Conservation (phyloP, 116 monocot genomes). For the Dioscorea cayenensis region DNA sequence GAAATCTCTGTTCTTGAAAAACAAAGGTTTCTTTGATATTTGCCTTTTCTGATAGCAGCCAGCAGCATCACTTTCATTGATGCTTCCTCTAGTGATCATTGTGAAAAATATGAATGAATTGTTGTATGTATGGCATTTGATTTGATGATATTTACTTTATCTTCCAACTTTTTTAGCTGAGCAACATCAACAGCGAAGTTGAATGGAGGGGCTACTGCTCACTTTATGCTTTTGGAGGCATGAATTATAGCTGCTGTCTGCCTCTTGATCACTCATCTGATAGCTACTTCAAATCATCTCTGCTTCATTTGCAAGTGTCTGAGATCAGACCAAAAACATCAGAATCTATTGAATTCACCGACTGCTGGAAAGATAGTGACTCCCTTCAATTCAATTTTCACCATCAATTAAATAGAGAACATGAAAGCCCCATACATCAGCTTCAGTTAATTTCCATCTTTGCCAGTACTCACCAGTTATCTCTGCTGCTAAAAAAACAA, state of each 20-base stretch:
- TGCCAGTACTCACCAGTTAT: no score
- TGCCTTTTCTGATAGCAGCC: no score
- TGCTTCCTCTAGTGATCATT: no score
- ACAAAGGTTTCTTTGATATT: not conserved
- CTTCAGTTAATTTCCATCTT: no score
- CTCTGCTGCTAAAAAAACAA: no score
- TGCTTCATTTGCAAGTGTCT: not conserved
- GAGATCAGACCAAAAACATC: not conserved
- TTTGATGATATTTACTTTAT: no score
- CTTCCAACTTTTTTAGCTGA: no score
- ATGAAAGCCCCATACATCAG: no score
- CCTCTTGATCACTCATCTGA: not conserved
- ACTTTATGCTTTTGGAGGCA: conserved; percentile 1
- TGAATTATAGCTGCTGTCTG: conserved; percentile 3
- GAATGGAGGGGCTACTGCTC: not conserved
- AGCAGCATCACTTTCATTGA: no score
- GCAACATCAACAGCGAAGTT: not conserved
- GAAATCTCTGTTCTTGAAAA: not conserved
- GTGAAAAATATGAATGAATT: no score
- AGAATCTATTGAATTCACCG: not conserved
- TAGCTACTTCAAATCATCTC: not conserved
- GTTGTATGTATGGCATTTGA: no score
- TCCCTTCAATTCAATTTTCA: not conserved
- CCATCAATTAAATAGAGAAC: no score
- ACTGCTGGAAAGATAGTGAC: not conserved